Conservation (phyloP, 2,329 filamentous ascomycete species). For the Chalaropsis thielavioides region DNA sequence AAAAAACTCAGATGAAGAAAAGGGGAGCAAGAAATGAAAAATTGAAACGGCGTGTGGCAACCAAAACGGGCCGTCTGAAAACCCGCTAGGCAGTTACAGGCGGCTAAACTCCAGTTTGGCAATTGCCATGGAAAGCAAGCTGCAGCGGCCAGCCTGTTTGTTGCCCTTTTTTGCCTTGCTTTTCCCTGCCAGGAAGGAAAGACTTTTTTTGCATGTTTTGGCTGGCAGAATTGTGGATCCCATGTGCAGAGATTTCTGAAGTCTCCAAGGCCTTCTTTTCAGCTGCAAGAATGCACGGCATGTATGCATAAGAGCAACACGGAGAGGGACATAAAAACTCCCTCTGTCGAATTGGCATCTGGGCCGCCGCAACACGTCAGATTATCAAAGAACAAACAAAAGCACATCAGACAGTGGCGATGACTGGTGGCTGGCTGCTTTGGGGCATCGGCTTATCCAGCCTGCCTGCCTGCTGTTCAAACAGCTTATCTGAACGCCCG, state of each 20-base stretch:
- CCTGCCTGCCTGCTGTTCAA: no score
- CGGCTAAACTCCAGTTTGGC: conserved; percentile 8
- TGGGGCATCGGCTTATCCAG: no score
- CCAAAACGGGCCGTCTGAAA: conserved; percentile 9
- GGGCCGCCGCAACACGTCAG: no score
- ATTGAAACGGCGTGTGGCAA: conserved; percentile 15
- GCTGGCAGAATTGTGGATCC: conserved; percentile 13
- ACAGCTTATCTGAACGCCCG: background rate
- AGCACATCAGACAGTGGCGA: no score
- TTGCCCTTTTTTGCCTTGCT: background rate
- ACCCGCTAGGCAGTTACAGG: conserved; percentile 5
- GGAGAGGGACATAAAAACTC: background rate
- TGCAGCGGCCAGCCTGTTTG: no score
- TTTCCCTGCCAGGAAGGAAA: background rate
- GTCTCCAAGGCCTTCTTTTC: background rate
- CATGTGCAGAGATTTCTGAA: conserved; percentile 15
- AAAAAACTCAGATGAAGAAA: conserved; percentile 8
- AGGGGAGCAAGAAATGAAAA: conserved; percentile 8
- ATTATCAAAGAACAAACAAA: no score
- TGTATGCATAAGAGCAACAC: background rate
- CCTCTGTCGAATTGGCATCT: no score
- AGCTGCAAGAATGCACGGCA: background rate
- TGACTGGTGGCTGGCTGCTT: no score
- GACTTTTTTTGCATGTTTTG: background rate
- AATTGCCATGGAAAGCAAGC: background rate